Evolutionary conservation across 352 stramenopile species (phyloP), one percentile per base, ranked within the genome.

Genomic region (Phytophthora citricola): DNA sequence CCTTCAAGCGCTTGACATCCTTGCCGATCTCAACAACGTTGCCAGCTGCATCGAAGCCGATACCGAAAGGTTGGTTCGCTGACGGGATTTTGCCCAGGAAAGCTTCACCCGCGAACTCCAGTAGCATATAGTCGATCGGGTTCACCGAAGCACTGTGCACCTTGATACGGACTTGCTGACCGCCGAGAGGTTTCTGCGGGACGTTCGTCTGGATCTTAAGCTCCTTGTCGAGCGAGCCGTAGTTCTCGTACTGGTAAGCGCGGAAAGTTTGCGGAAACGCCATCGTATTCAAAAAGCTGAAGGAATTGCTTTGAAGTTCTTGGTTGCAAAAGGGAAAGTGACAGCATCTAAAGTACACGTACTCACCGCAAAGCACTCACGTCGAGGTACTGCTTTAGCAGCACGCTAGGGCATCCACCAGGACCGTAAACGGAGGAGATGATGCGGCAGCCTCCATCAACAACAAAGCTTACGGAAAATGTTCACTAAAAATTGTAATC

Each of bases 61-160:
- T 67, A 15, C 43, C 44, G 46, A 81, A 78, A 12, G 73, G 73
- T 6, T 58, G 29, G 9, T 63, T 51, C 24, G 50, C 54, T 2
- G 63, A 66, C 0, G 72, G 72, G 3, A 53, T 24, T 12, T 60
- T 53, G 24, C 58, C 60, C 9, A 73, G 70, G 34, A 80, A 68
- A 3, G 58, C 41, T 5, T 69, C 26, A 3, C 72, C 63, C 12
- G 52, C 61, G 8, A 66, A 44, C 39, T 81, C 59, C n/a, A 83
- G 65, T 11, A 91, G 40, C 69, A 83, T 89, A 55, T 85, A 86
- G 52, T 93, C 85, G 3, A 84, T 72, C 2, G 85, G 80, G 63
- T 93, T 93, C 46, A 90, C 75, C 10, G 75, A 80, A 0, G 83
- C 79, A 22, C 68, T 79, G 54, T 76, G 73, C 7, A 93, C 83